phyloP scores from a whole-genome alignment of 495 filamentous ascomycete species.

The Annulohypoxylon stygium region DNA sequence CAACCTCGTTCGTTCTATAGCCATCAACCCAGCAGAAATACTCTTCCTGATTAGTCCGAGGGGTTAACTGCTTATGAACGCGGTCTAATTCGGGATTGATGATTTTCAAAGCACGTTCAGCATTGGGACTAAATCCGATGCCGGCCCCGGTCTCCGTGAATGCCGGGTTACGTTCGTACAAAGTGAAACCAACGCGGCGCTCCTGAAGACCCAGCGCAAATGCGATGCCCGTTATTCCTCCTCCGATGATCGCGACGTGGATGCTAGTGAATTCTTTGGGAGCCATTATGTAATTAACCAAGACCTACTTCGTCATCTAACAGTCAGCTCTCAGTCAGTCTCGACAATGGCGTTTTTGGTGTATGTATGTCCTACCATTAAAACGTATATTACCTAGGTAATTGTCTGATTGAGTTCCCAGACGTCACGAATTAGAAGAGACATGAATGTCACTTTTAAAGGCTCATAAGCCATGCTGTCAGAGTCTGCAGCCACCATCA shows the following conservation, averaged over 20 bases:
- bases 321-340: not conserved
- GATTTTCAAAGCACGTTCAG: conserved; percentile 65
- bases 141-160: conserved; percentile 72
- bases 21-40: conserved; percentile 63
- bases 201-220: conserved; percentile 68
- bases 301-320: not conserved
- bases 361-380: too few relatives aligned
- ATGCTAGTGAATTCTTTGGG: conserved; percentile 29
- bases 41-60: conserved; percentile 54
- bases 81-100: conserved; percentile 58
- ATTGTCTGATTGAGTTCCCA: too few relatives aligned
- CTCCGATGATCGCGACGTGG: conserved; percentile 70
- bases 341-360: too few relatives aligned
- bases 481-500: not conserved
- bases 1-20: conserved; percentile 45
- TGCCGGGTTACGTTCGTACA: conserved; percentile 68
- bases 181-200: conserved; percentile 61
- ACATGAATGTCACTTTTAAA: too few relatives aligned
- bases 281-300: conserved; percentile 9
- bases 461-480: too few relatives aligned
- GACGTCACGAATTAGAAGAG: too few relatives aligned
- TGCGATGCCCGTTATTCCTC: conserved; percentile 70
- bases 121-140: conserved; percentile 70
- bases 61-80: conserved; percentile 54
- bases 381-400: too few relatives aligned